Evolutionary conservation across 2,329 filamentous ascomycete genomes (phyloP).

Genomic region (Curvularia sp.): DNA sequence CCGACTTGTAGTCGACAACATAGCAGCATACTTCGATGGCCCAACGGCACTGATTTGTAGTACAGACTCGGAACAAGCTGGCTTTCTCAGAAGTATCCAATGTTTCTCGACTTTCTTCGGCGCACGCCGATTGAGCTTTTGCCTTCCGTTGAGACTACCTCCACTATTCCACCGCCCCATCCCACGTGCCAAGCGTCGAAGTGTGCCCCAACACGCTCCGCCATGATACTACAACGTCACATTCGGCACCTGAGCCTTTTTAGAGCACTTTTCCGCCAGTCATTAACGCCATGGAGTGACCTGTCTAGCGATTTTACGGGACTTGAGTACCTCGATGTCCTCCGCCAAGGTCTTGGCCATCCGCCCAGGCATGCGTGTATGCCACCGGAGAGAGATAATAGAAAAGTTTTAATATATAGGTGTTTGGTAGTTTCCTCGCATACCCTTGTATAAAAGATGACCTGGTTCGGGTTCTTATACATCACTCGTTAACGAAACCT

Average conservation of each 20-base stretch:
- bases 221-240: conserved; percentile 13
- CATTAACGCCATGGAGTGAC: conserved; percentile 10
- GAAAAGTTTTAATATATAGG: conserved; percentile 17
- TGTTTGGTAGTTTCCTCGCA: background rate
- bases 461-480: background rate
- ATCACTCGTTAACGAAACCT: conserved; percentile 3
- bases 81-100: background rate
- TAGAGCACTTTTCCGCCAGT: conserved; percentile 12
- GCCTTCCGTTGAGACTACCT: conserved; percentile 6
- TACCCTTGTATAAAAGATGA: conserved; percentile 9
- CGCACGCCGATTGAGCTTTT: background rate
- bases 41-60: no score
- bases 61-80: background rate
- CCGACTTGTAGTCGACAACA: background rate
- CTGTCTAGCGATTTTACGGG: conserved; percentile 17
- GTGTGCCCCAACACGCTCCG: conserved; percentile 10
- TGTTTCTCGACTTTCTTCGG: background rate
- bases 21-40: background rate
- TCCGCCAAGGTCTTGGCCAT: conserved; percentile 37
- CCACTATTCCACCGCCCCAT: conserved; percentile 9
- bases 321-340: conserved; percentile 38
- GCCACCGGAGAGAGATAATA: conserved; percentile 12
- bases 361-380: conserved; percentile 18
- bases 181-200: conserved; percentile 10
- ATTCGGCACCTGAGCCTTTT: conserved; percentile 6